phyloP scores from a whole-genome alignment of 345 rosid genomes.

The Camelina neglecta region DNA sequence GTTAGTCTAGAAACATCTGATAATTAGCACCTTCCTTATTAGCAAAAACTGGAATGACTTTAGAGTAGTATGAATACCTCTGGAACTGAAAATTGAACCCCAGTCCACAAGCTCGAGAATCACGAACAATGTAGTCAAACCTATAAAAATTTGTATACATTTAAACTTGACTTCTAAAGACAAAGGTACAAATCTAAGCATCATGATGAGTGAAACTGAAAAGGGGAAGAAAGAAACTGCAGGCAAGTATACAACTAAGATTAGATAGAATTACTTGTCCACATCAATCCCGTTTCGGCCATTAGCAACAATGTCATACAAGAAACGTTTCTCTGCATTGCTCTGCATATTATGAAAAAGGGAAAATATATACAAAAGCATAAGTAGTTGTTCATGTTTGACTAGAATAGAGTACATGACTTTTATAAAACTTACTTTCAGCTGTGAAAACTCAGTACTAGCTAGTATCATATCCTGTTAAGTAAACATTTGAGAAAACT shows the following conservation, averaged over 20 bases:
- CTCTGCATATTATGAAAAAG: constrained; percentile 47
- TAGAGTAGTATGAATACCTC: constrained; percentile 57
- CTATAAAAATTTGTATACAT: constrained; percentile 44
- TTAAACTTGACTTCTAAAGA: not conserved
- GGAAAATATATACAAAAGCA: constrained; percentile 24
- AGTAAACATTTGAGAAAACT: constrained; percentile 13
- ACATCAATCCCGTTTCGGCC: constrained; percentile 98
- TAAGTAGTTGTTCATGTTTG: constrained; percentile 28
- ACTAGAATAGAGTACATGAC: constrained; percentile 4
- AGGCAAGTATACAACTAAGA: constrained; percentile 30
- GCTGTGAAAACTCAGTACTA: constrained; percentile 62
- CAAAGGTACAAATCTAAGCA: not conserved
- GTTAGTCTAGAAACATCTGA: constrained; percentile 63
- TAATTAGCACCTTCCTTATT: constrained; percentile 29
- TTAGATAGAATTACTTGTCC: constrained; percentile 65
- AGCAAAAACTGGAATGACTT: constrained; percentile 16
- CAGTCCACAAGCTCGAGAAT: constrained; percentile 89
- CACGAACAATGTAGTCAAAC: constrained; percentile 96
- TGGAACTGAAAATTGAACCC: constrained; percentile 83
- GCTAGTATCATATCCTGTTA: constrained; percentile 91
- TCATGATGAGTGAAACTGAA: constrained; percentile 14
- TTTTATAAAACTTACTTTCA: constrained; percentile 53
- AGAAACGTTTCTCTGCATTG: constrained; percentile 66
- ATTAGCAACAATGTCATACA: constrained; percentile 97
- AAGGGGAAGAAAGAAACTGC: constrained; percentile 17